phyloP scores from a whole-genome alignment of 2,329 filamentous ascomycete genomes.

The Daldinia eschscholtzii region DNA sequence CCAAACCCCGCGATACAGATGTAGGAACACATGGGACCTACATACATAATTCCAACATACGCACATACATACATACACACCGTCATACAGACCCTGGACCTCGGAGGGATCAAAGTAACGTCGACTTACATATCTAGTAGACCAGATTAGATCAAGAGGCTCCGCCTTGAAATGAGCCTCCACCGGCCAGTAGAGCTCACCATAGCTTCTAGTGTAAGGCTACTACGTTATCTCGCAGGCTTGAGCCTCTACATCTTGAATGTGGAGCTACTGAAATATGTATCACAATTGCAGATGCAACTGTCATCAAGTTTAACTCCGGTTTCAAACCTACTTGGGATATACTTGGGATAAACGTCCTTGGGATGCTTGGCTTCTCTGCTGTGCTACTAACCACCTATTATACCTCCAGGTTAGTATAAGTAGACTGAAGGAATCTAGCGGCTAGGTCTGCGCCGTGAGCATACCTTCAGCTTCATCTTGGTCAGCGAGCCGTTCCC shows the following conservation, averaged over 20 bases:
- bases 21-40: background rate
- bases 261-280: background rate
- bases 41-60: background rate
- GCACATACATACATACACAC: background rate
- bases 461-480: background rate
- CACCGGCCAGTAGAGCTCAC: background rate
- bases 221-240: constrained; percentile 7
- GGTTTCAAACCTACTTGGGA: background rate
- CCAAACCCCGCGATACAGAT: constrained; percentile 11
- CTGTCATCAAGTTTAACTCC: constrained; percentile 1
- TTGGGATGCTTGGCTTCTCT: background rate
- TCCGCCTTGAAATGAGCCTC: constrained; percentile 8
- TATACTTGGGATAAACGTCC: background rate
- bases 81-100: background rate
- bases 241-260: background rate
- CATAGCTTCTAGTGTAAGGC: constrained; percentile 2
- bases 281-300: background rate
- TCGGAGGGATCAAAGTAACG: constrained; percentile 7
- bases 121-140: constrained; percentile 7
- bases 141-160: constrained; percentile 8
- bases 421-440: background rate
- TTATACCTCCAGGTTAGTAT: background rate
- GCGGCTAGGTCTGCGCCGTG: background rate
- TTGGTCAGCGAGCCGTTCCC: background rate
- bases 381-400: background rate